Percentiles rank a stretch among this genome's conserved stretches.
These are phyloP conservation scores for Hypoxylon sp. DNA, from an alignment of 2,329 filamentous ascomycete species.

Conservation along the genomic window DNA sequence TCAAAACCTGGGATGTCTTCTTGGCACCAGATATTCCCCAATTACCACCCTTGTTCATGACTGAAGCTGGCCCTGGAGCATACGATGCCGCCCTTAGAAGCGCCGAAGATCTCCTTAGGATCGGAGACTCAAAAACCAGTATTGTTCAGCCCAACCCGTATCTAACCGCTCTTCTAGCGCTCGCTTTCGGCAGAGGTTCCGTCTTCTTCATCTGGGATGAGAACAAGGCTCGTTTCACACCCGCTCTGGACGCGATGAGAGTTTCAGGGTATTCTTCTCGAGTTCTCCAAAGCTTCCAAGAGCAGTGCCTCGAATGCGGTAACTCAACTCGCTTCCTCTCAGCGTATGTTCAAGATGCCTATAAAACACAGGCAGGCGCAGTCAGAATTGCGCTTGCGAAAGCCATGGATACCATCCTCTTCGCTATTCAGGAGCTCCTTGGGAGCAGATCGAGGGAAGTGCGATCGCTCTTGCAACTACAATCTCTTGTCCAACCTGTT, in stretches of 20 bases:
- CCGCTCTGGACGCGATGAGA: slow-evolving; percentile 55
- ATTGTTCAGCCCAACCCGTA: slow-evolving; percentile 60
- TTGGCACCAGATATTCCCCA: slow-evolving; percentile 51
- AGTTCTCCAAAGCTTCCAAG: slow-evolving; percentile 56
- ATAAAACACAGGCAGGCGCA: slow-evolving; percentile 53
- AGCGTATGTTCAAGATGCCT: slow-evolving; percentile 56
- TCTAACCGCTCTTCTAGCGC: slow-evolving; percentile 65
- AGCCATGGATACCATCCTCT: slow-evolving; percentile 57
- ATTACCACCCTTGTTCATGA: slow-evolving; percentile 63
- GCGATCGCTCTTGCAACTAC: slow-evolving; percentile 61
- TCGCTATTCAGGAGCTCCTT: slow-evolving; percentile 58
- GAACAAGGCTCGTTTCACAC: slow-evolving; percentile 60
- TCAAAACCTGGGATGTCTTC: slow-evolving; percentile 77
- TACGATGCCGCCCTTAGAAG: slow-evolving; percentile 69
- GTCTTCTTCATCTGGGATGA: slow-evolving; percentile 72
- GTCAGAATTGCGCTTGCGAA: slow-evolving; percentile 61
- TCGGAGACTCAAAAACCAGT: slow-evolving; percentile 50
- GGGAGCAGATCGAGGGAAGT: slow-evolving; percentile 52
- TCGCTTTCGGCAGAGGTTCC: slow-evolving; percentile 76
- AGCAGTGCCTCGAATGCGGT: slow-evolving; percentile 57
- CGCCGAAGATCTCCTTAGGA: slow-evolving; percentile 50
- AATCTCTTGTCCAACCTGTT: slow-evolving; percentile 57
- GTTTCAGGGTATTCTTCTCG: slow-evolving; percentile 65
- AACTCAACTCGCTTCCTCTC: slow-evolving; percentile 56
- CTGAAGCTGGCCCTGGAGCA: slow-evolving; percentile 70